Conservation (phyloP, 2,329 filamentous ascomycete genomes). For the Trichothecium sympodiale region DNA sequence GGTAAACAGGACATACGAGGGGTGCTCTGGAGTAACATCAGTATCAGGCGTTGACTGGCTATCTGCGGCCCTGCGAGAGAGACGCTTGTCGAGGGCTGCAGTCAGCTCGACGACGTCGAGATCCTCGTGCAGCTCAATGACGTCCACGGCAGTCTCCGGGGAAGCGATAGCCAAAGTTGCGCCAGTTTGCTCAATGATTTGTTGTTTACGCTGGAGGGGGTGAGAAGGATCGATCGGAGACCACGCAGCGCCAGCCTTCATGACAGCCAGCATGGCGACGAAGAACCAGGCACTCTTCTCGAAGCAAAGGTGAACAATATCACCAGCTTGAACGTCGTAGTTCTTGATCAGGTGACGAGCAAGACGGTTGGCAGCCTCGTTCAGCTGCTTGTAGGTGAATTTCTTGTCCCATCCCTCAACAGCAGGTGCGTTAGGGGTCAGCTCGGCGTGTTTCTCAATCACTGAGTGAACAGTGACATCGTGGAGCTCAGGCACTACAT, state of each 20-base stretch:
- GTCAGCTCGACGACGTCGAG: too few relatives aligned
- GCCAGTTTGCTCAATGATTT: conserved; percentile 2
- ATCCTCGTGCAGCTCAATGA: conserved; percentile 11
- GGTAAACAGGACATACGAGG: conserved; percentile 2
- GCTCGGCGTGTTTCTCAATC: conserved; percentile 22
- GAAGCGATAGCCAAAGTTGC: conserved; percentile 7
- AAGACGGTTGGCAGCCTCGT: conserved; percentile 24
- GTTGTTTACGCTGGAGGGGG: conserved; percentile 1
- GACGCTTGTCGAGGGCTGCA: too few relatives aligned
- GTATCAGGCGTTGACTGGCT: conserved; percentile 7
- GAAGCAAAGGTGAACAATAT: conserved; percentile 4
- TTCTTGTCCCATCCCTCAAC: conserved; percentile 31
- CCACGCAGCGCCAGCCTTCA: conserved; percentile 4
- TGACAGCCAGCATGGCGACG: conserved; percentile 5
- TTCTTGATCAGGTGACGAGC: conserved; percentile 19
- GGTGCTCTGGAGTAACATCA: conserved; percentile 2
- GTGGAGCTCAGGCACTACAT: neutral
- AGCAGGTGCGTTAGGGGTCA: conserved; percentile 20
- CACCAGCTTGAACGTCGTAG: neutral
- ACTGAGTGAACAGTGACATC: conserved; percentile 27
- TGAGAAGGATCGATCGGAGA: conserved; percentile 5
- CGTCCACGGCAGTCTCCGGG: conserved; percentile 26
- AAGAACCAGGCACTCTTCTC: conserved; percentile 4
- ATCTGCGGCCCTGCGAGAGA: too few relatives aligned
- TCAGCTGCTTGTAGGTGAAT: conserved; percentile 27